phyloP scores from a whole-genome alignment of 2,329 filamentous ascomycete genomes.

The Pochonia chlamydosporia region DNA sequence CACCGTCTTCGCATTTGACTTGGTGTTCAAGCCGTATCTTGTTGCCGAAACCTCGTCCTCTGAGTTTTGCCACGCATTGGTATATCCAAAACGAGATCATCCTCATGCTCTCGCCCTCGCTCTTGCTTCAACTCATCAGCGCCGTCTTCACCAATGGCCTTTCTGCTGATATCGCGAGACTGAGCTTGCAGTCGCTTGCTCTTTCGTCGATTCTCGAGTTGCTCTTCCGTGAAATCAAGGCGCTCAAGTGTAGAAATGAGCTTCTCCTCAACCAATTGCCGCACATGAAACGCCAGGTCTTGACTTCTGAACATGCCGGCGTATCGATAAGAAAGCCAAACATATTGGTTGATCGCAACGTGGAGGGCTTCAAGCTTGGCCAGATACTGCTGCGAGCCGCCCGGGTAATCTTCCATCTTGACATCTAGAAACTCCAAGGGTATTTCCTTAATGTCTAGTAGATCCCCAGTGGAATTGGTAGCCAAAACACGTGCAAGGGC shows the following conservation, averaged over 20 bases:
- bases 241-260: constrained; percentile 48
- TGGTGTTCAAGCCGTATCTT: no score
- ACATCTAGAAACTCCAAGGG: constrained; percentile 71
- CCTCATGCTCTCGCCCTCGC: no score
- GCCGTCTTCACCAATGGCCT: constrained; percentile 11
- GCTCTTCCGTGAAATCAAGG: constrained; percentile 42
- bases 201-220: constrained; percentile 21
- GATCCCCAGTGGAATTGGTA: constrained; percentile 55
- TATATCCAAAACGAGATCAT: no score
- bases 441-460: constrained; percentile 67
- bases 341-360: constrained; percentile 74
- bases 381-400: constrained; percentile 51
- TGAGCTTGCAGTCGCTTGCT: constrained; percentile 16
- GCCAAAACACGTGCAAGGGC: constrained; percentile 67
- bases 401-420: constrained; percentile 34
- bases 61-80: no score
- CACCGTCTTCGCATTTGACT: no score
- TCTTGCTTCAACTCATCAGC: constrained; percentile 13
- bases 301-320: constrained; percentile 72
- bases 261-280: constrained; percentile 67
- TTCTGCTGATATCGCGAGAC: constrained; percentile 8
- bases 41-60: no score
- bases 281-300: constrained; percentile 71
- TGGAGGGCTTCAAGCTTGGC: constrained; percentile 70
- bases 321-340: constrained; percentile 92